Base-by-base conservation (phyloP, 2,329 filamentous ascomycete species). In the Paraconiothyrium brasiliense region DNA sequence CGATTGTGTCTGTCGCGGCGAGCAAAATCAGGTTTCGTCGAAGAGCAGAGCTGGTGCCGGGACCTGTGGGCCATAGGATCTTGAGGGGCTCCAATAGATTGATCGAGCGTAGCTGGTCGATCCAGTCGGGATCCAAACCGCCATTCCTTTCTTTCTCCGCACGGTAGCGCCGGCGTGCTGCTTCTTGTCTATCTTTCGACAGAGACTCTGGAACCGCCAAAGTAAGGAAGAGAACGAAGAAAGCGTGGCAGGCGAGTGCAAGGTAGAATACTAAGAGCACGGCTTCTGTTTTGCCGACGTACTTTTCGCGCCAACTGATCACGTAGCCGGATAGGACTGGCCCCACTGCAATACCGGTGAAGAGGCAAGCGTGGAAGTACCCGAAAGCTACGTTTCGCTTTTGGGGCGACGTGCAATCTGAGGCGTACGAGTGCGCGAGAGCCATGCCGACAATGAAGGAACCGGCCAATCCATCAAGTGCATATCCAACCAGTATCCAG, bases 331-430 rank as follows among this genome's bases (percentile, higher is more conserved):
- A 90, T 24, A 97, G 73, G 2, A 96, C 84, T 8, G 95, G 95
- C 0, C 95, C 95, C 35, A 94, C 79, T 0, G 95, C 94, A 49
- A 98, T 87, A n/a, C 95, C 95, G 1, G 87, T 85, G 77, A 97
- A 98, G 9, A 99, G 83, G 68, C 90, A 93, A 11, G 92, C 93
- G 71, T 98, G 92, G 70, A 98, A 90, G 75, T 94, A 94, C 7
- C 93, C 94, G 76, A 98, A 95, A 4, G 89, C 88, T 8, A 97
- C 91, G 62, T 90, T 92, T 22, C 95, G 89, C 71, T 87, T 88
- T 34, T 91, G 90, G 0, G 93, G 92, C 4, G 91, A 84, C 0
- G 93, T 94, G 78, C 93, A 97, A 78, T 99, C 95, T 44, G 92
- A 90, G 13, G 92, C 90, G 78, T 98, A 99, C 0, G 94, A 93